Evolutionary conservation across 345 rosid genomes (phyloP), one percentile per base, ranked within the genome.

Genomic region (Kernera saxatilis): DNA sequence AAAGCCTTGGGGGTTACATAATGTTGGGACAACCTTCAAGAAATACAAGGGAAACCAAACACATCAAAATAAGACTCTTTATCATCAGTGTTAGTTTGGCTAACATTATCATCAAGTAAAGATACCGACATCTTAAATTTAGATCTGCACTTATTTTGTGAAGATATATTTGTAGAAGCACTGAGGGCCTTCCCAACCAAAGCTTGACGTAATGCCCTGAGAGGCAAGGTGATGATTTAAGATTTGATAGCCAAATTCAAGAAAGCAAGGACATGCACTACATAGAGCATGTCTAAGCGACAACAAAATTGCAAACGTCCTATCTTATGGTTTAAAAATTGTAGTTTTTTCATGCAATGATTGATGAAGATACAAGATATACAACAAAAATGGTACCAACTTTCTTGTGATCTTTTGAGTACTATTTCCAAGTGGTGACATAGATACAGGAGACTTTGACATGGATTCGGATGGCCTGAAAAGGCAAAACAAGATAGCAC

Each of bases 201-300:
- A 72, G 77, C 82, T 46, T 69, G 80, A 65, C 72, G 78, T 45
- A 75, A 57, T 61, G 75, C 81, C 84, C 94, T 88, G 86, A 79
- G 52, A 69, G 17, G 40, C 44, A 62, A 61, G 57, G 74, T 61
- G 44, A 33, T 33, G 22, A 44, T 37, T 29, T 6, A 35, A 46
- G 6, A 26, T 64, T 65, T 73, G 37, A 62, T 62, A 48, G 37
- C 52, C 40, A 62, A 48, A 53, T 35, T 27, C 29, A 36, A 32
- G 51, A 33, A 67, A 67, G 37, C 32, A 32, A 60, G 48, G 41
- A 59, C 23, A 57, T 59, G 22, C 21, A 29, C 13, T 5, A 40
- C 23, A 50, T 23, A 49, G 6, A 59, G 10, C 55, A 56, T 48
- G 77, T 37, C 14, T 33, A 32, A 32, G 70, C 18, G 23, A 74